phyloP scores from a whole-genome alignment of 2,329 filamentous ascomycete species.

The Microdochium bolleyi region DNA sequence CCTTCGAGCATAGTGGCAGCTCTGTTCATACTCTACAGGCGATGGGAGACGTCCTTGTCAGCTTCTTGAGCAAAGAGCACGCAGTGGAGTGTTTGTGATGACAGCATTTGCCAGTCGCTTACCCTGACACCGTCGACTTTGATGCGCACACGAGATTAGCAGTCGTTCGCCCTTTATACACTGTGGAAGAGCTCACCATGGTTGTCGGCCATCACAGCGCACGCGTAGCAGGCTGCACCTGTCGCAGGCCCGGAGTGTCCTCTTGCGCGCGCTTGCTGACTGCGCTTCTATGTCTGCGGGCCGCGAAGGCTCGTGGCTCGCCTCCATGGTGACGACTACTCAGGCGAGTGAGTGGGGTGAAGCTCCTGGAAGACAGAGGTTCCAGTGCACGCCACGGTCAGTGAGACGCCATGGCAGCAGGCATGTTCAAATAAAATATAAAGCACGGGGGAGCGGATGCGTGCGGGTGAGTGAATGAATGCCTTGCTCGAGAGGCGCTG shows the following conservation, averaged over 20 bases:
- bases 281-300: slow-evolving; percentile 20
- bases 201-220: slow-evolving; percentile 30
- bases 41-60: slow-evolving; percentile 1
- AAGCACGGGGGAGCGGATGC: no score
- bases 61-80: background rate
- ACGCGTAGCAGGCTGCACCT: slow-evolving; percentile 29
- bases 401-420: background rate
- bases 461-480: no score
- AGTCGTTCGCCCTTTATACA: background rate
- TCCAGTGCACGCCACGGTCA: background rate
- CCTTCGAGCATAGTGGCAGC: background rate
- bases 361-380: no score
- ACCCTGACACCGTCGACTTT: background rate
- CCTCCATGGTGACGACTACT: background rate
- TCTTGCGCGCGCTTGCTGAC: slow-evolving; percentile 10
- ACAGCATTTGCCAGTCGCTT: background rate
- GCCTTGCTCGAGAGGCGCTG: no score
- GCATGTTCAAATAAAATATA: background rate
- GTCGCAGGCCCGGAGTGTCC: slow-evolving; percentile 24
- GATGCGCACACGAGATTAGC: background rate
- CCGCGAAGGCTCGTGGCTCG: background rate
- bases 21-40: background rate
- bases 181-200: slow-evolving; percentile 23
- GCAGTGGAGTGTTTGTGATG: no score
- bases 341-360: background rate